These are phyloP conservation scores for Colletotrichum chlorophyti DNA, from an alignment of 2,329 filamentous ascomycete species.

Conservation along the genomic window DNA sequence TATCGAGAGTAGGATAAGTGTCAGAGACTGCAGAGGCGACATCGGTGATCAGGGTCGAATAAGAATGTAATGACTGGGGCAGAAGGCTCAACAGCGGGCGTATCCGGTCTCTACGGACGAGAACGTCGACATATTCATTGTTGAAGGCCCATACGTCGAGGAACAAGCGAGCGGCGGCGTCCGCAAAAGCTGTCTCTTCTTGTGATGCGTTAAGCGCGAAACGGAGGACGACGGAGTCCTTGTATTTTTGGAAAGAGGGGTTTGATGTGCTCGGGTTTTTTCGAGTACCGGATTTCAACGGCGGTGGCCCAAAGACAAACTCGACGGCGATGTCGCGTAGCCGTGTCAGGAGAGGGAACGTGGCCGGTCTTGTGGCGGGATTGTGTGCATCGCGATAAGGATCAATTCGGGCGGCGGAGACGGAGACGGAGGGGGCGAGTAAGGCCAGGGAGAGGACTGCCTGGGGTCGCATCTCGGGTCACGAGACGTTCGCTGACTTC, in stretches of 20 bases:
- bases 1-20: constrained; percentile 67
- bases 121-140: constrained; percentile 82
- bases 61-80: constrained; percentile 74
- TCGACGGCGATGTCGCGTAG: constrained; percentile 58
- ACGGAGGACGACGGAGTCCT: too few species aligned
- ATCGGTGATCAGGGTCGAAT: constrained; percentile 80
- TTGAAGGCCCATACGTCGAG: constrained; percentile 92
- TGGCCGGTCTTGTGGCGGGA: constrained; percentile 26
- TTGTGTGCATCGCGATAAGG: constrained; percentile 27
- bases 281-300: too few species aligned
- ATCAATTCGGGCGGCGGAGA: constrained; percentile 38
- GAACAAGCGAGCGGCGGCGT: constrained; percentile 76
- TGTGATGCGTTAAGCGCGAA: constrained; percentile 77
- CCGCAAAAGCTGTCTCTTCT: constrained; percentile 74
- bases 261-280: too few species aligned
- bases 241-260: too few species aligned
- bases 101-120: constrained; percentile 77
- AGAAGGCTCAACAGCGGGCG: constrained; percentile 80
- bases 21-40: constrained; percentile 79
- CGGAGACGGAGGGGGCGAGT: constrained; percentile 32
- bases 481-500: too few species aligned
- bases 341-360: constrained; percentile 57
- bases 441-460: constrained; percentile 5
- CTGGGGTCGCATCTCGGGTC: constrained; percentile 22
- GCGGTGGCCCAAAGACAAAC: constrained; percentile 52